Evolutionary conservation across 306 rosid genomes (phyloP).

Genomic region (Vigna unguiculata): DNA sequence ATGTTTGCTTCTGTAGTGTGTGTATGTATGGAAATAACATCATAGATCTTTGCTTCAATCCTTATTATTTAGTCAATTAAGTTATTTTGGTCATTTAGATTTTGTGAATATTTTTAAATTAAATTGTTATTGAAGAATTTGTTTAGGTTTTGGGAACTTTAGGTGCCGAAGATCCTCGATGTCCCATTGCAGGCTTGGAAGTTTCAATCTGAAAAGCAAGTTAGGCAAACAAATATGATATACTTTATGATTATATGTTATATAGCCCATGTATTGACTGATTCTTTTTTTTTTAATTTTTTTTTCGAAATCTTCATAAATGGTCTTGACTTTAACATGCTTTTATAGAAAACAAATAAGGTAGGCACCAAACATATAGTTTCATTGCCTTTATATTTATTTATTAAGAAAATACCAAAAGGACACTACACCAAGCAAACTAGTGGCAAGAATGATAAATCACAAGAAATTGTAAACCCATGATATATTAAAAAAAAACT

Average conservation of each 20-base stretch:
- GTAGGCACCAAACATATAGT: slow-evolving; percentile 43
- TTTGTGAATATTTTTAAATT: slow-evolving; percentile 25
- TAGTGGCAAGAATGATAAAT: slow-evolving; percentile 14
- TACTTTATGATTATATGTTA: too few species aligned
- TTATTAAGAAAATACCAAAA: slow-evolving; percentile 48
- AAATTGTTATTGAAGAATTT: slow-evolving; percentile 27
- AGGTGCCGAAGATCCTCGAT: too few species aligned
- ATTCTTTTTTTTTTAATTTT: too few species aligned
- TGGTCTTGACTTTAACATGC: slow-evolving; percentile 42
- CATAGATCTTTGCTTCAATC: slow-evolving; percentile 9
- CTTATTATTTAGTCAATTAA: slow-evolving; percentile 6
- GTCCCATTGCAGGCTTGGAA: slow-evolving; percentile 72
- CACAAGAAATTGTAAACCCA: slow-evolving; percentile 20
- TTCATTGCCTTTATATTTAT: slow-evolving; percentile 41
- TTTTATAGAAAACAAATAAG: slow-evolving; percentile 31
- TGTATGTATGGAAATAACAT: too few species aligned
- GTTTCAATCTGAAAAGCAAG: slow-evolving; percentile 47
- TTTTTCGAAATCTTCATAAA: slow-evolving; percentile 8
- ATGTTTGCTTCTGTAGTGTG: too few species aligned
- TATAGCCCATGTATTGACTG: too few species aligned
- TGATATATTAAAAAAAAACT: background rate
- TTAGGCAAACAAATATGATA: slow-evolving; percentile 59
- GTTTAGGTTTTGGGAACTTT: slow-evolving; percentile 41
- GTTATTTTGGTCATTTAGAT: slow-evolving; percentile 28
- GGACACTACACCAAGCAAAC: slow-evolving; percentile 39